A percentile compares a stretch with the other conserved stretches of the same genome.
phyloP scores from a whole-genome alignment of 805 yeast species.

The Wickerhamiella dianesei region DNA sequence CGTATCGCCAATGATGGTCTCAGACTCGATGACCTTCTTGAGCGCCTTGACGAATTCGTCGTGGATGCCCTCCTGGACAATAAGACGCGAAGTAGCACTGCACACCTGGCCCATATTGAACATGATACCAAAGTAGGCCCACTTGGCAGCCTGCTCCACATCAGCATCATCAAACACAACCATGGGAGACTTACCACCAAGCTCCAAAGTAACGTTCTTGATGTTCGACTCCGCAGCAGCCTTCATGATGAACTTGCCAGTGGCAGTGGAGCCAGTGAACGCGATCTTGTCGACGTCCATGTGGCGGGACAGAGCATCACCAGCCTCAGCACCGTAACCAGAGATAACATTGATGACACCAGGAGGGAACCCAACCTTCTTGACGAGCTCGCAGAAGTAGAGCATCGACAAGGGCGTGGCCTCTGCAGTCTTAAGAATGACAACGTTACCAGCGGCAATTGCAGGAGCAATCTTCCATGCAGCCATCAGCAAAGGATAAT shows the following conservation, averaged over 20 bases:
- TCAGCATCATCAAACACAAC: constrained; percentile 80
- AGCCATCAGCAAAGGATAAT: constrained; percentile 57
- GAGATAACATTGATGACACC: constrained; percentile 62
- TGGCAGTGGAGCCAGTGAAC: constrained; percentile 86
- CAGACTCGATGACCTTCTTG: constrained; percentile 32
- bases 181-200: constrained; percentile 93
- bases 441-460: constrained; percentile 62
- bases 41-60: constrained; percentile 54
- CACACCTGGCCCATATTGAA: constrained; percentile 94
- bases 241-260: constrained; percentile 70
- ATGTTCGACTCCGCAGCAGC: constrained; percentile 50
- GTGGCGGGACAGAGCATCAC: constrained; percentile 47
- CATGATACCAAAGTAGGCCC: constrained; percentile 68
- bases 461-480: constrained; percentile 80
- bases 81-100: constrained; percentile 84
- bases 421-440: constrained; percentile 63
- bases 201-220: constrained; percentile 82
- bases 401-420: constrained; percentile 60
- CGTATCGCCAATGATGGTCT: constrained; percentile 61
- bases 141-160: constrained; percentile 56
- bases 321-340: constrained; percentile 56
- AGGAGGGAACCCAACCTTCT: constrained; percentile 60
- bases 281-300: constrained; percentile 69
- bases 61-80: constrained; percentile 72
- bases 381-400: constrained; percentile 42